Base-by-base conservation (phyloP, 2,329 filamentous ascomycete genomes). In the Aspergillus oerlinghausenensis region DNA sequence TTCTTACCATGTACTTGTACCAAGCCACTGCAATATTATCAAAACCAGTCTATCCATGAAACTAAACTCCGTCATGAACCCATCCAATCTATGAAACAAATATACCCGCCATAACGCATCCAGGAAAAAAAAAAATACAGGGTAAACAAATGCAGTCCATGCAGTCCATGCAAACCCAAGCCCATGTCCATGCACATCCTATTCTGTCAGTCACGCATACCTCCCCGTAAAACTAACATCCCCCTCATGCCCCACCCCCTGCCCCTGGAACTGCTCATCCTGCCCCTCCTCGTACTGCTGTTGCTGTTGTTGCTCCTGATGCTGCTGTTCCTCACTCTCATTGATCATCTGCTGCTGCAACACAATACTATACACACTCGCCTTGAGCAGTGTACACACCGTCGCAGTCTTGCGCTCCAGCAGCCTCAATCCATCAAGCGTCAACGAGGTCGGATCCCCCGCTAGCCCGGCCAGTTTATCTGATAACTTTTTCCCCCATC, bases 301-400 rank as follows among this genome's bases (percentile, higher is more conserved):
- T 23, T 59, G 45, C 45, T 60, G 48, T 17, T 59, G 49, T 29
- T 66, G 57, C 25, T 67, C 62, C 56, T 71, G 58, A 49, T 70
- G 66, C 52, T 70, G 69, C 32, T 71, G 65, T 52, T 66, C 68
- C 56, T 73, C 70, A 62, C 69, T 70, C 65, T 74, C 88, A 75
- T 87, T 89, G 61, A 88, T 87, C 67, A 96, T 91, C 82, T 97
- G 90, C 82, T 97, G 93, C 82, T 99, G 93, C 79, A 99, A 75
- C 60, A 99, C 92, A 78, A 99, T 99, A 71, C 90, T 96, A 78
- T 99, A 99, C 62, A 99, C 94, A 74, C 93, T 97, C 19, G 94
- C 93, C 80, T 99, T 99, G 71, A 99, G 82, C 71, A 97, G 77
- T 60, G 94, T 99, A 75, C 96, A 97, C 23, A 97, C 93, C 54